Conservation (phyloP, 108 stramenopile genomes). For the Schizochytrium sp. region DNA sequence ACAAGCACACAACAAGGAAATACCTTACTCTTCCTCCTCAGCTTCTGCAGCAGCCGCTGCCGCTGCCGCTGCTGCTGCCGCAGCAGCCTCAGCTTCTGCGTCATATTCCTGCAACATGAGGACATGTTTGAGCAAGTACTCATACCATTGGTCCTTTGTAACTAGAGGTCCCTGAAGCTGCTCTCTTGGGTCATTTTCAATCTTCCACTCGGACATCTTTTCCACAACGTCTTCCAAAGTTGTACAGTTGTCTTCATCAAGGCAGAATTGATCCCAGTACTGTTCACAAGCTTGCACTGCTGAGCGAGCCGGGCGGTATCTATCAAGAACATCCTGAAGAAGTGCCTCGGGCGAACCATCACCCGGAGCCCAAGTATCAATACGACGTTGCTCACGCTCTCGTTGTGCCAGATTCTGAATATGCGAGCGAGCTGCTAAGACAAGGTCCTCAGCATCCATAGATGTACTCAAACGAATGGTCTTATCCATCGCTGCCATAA, state of each 20-base stretch:
- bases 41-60: background rate
- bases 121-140: constrained; percentile 40
- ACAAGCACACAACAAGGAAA: background rate
- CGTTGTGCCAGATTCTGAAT: constrained; percentile 25
- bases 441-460: background rate
- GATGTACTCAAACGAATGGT: background rate
- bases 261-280: constrained; percentile 45
- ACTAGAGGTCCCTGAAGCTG: constrained; percentile 11
- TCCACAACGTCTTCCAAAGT: background rate
- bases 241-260: background rate
- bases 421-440: background rate
- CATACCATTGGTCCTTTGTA: constrained; percentile 51
- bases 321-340: constrained; percentile 30
- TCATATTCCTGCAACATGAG: constrained; percentile 13
- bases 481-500: constrained; percentile 10
- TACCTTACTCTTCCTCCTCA: background rate
- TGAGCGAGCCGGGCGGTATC: constrained; percentile 19
- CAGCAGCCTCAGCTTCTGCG: constrained; percentile 25
- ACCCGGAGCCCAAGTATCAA: constrained; percentile 31
- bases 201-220: constrained; percentile 42
- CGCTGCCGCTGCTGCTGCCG: background rate
- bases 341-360: constrained; percentile 46
- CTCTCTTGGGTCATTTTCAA: constrained; percentile 22
- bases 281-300: background rate
- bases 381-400: constrained; percentile 41